Evolutionary conservation across 257 asterid genomes (phyloP).

Genomic region (Leonotis leonurus): DNA sequence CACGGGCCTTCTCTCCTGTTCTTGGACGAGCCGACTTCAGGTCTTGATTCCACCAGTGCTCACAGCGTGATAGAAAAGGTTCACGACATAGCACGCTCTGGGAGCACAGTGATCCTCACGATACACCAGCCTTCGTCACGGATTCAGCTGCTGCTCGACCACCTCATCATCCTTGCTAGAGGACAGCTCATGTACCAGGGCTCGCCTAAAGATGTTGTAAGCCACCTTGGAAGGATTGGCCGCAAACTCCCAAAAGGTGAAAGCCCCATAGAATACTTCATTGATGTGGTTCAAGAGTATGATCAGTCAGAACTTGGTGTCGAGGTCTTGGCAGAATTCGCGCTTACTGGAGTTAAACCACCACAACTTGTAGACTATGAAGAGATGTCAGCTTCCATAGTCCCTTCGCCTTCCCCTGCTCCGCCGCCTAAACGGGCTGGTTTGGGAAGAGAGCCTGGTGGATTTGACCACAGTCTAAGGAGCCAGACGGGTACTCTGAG

Average conservation of each 20-base stretch:
- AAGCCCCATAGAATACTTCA: slow-evolving; percentile 56
- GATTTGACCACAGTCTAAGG: slow-evolving; percentile 54
- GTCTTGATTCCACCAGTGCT: slow-evolving; percentile 83
- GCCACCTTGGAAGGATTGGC: slow-evolving; percentile 52
- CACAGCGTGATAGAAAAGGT: slow-evolving; percentile 74
- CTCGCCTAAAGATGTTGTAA: slow-evolving; percentile 56
- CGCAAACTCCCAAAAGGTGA: slow-evolving; percentile 62
- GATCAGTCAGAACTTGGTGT: slow-evolving; percentile 74
- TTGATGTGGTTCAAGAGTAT: slow-evolving; percentile 74
- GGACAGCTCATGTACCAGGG: slow-evolving; percentile 93
- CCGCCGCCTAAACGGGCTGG: not conserved
- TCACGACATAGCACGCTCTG: slow-evolving; percentile 62
- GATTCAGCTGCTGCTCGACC: slow-evolving; percentile 61
- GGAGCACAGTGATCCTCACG: slow-evolving; percentile 80
- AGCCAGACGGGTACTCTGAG: slow-evolving; percentile 51
- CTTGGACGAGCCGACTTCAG: slow-evolving; percentile 86
- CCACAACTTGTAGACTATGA: slow-evolving; percentile 31
- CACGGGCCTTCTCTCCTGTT: slow-evolving; percentile 77
- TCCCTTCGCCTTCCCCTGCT: not conserved
- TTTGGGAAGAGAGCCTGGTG: slow-evolving; percentile 11
- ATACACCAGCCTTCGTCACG: slow-evolving; percentile 88
- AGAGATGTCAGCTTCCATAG: not conserved
- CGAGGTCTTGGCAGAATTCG: slow-evolving; percentile 56
- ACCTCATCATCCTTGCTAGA: slow-evolving; percentile 69
- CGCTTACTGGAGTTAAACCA: slow-evolving; percentile 67